Evolutionary conservation across 805 yeast genomes (phyloP), one percentile per base, ranked within the genome.

Genomic region (Tetrapisispora phaffii): DNA sequence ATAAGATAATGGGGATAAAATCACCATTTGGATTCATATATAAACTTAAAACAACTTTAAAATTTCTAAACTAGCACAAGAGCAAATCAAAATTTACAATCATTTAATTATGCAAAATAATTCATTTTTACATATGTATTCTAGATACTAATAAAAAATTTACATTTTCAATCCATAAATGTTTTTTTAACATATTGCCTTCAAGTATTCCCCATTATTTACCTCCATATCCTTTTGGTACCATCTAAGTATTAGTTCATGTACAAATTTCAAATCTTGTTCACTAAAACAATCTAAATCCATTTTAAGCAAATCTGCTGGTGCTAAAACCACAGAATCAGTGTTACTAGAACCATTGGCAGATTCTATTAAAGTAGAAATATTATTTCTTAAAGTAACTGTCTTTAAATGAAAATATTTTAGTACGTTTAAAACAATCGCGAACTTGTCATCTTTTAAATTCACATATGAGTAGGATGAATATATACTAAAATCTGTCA

Each of bases 211-310:
- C 1, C 36, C 34, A 16, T 34, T 24, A 34, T 42, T 37, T 20
- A 48, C 34, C 1, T 34, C 32, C 6, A 56, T 37, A 10, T 44
- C 45, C 39, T 46, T 56, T 3, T 54, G 38, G 39, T 58, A 58
- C 60, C 60, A 56, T 34, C 45, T 48, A 19, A 45, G 35, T 16
- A 57, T 49, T 16, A 62, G 36, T 26, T 45, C 37, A 29, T 51
- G 41, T 3, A 63, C 39, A 44, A 63, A 59, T 16, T 45, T 39
- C 22, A 53, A 48, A 45, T 64, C 67, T 35, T 57, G 59, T 21
- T 37, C n/a, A 44, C 66, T 61, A 41, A 64, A 64, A 39, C 66
- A 60, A 45, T 64, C 68, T 12, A 64, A 44, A 13, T 56, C 53
- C 46, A 62, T 43, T 9, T 49, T 44, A 6, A 50, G 42, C 21